Evolutionary conservation across 805 yeast species (phyloP).

Genomic region (Candida argentea): DNA sequence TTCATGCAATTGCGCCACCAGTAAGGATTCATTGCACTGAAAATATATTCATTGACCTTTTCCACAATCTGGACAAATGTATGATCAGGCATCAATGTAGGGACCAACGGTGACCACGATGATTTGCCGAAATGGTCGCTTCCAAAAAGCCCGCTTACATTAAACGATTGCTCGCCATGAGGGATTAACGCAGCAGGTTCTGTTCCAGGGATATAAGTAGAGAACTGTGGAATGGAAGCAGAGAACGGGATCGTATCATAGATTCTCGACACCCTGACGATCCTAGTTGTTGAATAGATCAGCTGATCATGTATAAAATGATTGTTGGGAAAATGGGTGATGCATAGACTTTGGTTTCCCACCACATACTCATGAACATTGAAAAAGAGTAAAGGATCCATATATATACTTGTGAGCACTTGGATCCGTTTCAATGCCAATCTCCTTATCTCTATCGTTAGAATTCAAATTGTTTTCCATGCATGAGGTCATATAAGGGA

Average conservation of each 20-base stretch:
- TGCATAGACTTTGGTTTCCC: conserved; percentile 28
- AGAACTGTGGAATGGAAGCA: conserved; percentile 45
- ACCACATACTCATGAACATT: conserved; percentile 57
- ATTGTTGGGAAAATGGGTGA: conserved; percentile 61
- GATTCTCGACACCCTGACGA: conserved; percentile 56
- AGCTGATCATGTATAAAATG: conserved; percentile 26
- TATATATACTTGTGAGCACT: no score
- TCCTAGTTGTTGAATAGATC: conserved; percentile 32
- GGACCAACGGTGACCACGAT: conserved; percentile 39
- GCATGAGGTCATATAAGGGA: no score
- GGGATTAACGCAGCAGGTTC: conserved; percentile 49
- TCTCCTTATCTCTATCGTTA: no score
- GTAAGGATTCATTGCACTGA: conserved; percentile 29
- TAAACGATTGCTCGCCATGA: conserved; percentile 12
- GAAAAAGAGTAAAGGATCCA: conserved; percentile 31
- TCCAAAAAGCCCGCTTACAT: conserved; percentile 27
- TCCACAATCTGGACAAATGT: conserved; percentile 35
- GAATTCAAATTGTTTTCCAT: no score
- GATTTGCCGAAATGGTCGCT: conserved; percentile 40
- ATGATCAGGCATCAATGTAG: conserved; percentile 11
- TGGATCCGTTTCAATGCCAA: no score
- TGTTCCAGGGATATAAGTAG: conserved; percentile 42
- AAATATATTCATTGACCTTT: conserved; percentile 33
- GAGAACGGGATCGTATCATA: conserved; percentile 21
- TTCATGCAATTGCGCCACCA: conserved; percentile 16